These are phyloP conservation scores for Chytriomyces sp. DNA, from an alignment of 192 early-diverging fungal genomes.

Conservation along the genomic window DNA sequence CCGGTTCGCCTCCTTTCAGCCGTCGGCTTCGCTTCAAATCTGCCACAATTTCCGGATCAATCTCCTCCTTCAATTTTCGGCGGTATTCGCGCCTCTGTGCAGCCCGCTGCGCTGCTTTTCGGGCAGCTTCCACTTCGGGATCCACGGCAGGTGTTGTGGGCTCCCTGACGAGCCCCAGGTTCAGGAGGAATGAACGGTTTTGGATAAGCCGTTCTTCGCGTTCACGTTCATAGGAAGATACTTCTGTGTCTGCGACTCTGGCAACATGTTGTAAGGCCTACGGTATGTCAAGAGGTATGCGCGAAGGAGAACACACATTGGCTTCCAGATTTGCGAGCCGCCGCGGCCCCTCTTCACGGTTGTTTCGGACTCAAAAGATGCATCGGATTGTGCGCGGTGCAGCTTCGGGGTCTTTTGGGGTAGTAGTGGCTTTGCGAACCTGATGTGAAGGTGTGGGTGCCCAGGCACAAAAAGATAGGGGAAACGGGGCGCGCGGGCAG, in stretches of 20 bases:
- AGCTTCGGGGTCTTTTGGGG: no score
- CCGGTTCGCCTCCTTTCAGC: conserved; percentile 11
- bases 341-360: not conserved
- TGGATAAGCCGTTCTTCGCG: conserved; percentile 25
- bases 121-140: not conserved
- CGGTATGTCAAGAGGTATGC: not conserved
- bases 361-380: not conserved
- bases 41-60: conserved; percentile 6
- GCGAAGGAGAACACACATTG: not conserved
- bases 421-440: no score
- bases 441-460: not conserved
- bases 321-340: conserved; percentile 14
- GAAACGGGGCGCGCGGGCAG: not conserved
- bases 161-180: conserved; percentile 18
- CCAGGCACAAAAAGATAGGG: not conserved
- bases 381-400: no score
- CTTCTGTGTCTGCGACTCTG: conserved; percentile 7
- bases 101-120: no score
- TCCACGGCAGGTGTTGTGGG: not conserved
- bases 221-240: conserved; percentile 32
- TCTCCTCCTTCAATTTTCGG: no score
- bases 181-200: conserved; percentile 15
- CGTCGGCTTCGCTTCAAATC: conserved; percentile 18
- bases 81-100: not conserved
- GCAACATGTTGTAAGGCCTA: not conserved